Conservation (phyloP, 2,329 filamentous ascomycete genomes). For the Fusarium sp. region DNA sequence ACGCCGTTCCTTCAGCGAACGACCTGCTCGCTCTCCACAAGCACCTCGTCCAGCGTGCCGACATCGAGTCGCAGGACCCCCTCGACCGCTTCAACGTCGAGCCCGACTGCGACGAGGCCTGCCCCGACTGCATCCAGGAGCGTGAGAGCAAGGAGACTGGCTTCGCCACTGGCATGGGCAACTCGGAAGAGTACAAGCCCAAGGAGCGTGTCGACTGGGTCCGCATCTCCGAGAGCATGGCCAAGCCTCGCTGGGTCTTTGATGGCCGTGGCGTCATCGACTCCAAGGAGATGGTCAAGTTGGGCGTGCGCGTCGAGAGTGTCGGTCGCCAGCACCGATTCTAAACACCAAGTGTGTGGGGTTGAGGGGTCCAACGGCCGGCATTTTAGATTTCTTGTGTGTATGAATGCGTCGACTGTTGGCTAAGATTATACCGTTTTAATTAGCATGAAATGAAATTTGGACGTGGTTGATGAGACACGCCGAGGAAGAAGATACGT, state of each 20-base stretch:
- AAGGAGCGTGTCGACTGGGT: constrained; percentile 68
- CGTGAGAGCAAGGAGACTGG: constrained; percentile 56
- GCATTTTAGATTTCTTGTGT: constrained; percentile 46
- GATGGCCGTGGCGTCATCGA: constrained; percentile 71
- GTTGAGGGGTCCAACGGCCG: constrained; percentile 36
- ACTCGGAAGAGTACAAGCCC: constrained; percentile 61
- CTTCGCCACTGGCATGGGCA: constrained; percentile 60
- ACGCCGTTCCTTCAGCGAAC: constrained; percentile 57
- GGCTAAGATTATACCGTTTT: constrained; percentile 51
- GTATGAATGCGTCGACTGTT: constrained; percentile 48
- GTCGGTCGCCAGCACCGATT: constrained; percentile 65
- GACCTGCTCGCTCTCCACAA: constrained; percentile 66
- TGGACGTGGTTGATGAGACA: constrained; percentile 48
- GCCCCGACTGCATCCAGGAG: constrained; percentile 66
- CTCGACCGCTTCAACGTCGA: constrained; percentile 62
- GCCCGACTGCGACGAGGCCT: constrained; percentile 62
- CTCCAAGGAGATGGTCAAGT: constrained; percentile 62
- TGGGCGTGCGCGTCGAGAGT: constrained; percentile 69
- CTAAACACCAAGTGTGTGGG: constrained; percentile 40
- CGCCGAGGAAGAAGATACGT: constrained; percentile 38
- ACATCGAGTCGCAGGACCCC: constrained; percentile 58
- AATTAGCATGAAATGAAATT: constrained; percentile 52
- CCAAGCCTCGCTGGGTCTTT: constrained; percentile 70
- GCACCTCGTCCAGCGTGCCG: constrained; percentile 57
- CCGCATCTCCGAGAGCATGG: constrained; percentile 65